Evolutionary conservation across 169 alveolate species (phyloP).

Genomic region (Eimeria praecox): DNA sequence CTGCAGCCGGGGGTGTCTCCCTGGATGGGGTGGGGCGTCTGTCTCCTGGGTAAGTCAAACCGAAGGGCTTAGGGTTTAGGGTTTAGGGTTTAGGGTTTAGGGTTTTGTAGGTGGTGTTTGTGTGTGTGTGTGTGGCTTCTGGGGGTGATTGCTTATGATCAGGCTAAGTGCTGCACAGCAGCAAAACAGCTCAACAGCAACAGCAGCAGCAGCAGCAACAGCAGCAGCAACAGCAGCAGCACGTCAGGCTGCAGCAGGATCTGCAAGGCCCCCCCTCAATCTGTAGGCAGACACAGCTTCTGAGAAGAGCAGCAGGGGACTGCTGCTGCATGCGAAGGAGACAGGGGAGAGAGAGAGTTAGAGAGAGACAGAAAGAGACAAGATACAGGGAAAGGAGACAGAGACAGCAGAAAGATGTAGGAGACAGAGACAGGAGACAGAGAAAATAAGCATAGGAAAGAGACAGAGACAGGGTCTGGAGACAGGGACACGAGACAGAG

Average conservation of each 20-base stretch:
- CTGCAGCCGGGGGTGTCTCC: not conserved
- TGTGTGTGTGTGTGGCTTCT: not conserved
- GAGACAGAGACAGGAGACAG: not conserved
- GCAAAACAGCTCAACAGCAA: not conserved
- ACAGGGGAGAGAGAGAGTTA: not conserved
- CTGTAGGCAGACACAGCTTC: not conserved
- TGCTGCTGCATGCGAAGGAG: not conserved
- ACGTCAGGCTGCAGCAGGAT: not conserved
- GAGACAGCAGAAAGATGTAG: not conserved
- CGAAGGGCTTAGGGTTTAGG: not conserved
- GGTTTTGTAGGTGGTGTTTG: not conserved
- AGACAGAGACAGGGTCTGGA: too few relatives aligned
- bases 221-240: not conserved
- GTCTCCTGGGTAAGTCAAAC: not conserved
- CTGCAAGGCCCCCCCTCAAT: constrained; percentile 1
- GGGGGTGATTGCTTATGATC: not conserved
- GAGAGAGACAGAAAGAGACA: not conserved
- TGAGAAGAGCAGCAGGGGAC: not conserved
- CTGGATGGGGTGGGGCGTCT: not conserved
- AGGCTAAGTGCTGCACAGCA: not conserved
- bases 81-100: not conserved
- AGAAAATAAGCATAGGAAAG: too few relatives aligned
- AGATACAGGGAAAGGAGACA: not conserved
- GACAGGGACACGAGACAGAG: too few relatives aligned
- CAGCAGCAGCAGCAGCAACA: not conserved